Evolutionary conservation across 441 rosid species (phyloP), one percentile per base, ranked within the genome.

Genomic region (Croton laevigatus): DNA sequence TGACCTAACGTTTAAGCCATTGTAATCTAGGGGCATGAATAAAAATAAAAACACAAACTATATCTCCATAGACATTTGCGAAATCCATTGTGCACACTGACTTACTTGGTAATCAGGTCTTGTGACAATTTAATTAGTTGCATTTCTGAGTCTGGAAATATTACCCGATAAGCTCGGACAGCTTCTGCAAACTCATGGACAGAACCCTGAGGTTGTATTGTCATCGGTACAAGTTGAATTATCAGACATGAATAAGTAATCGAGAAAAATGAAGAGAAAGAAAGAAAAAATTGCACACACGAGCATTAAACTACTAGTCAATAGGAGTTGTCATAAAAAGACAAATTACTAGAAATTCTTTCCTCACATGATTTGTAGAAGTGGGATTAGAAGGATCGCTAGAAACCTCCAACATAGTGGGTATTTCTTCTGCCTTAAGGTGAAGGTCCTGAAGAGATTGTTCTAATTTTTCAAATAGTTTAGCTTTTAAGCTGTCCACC

Each of bases 81-180:
- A 55, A 36, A 48, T 22, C 40, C 6, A 40, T 10, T 3, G 22
- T 1, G 16, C 40, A 12, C 20, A 27, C 7, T 49, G 9, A 40
- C 84, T 69, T 78, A 95, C 99, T 76, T 91, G 71, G 75, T 71
- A 79, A 94, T 81, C 80, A 95, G 80, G 75, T 86, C 85, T 75
- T 81, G 84, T 17, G 94, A 89, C 52, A 95, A 91, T 82, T 80
- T 86, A 78, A 86, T 84, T 70, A 93, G 86, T 75, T 90, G 92
- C 79, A 81, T 81, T 80, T 88, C 95, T 20, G 97, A 91, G 73
- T 95, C 93, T 1, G 97, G 97, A 89, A 95, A 95, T 81, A 95
- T 95, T 71, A 87, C 90, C 73, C 81, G 91, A 81, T 88, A 93
- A 77, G 97, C 98, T 81, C 81, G 89, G 62, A 93, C 81, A 73